These are phyloP conservation scores for Torrubiellomyces zombiae DNA, from an alignment of 2,329 filamentous ascomycete species.

Conservation along the genomic window DNA sequence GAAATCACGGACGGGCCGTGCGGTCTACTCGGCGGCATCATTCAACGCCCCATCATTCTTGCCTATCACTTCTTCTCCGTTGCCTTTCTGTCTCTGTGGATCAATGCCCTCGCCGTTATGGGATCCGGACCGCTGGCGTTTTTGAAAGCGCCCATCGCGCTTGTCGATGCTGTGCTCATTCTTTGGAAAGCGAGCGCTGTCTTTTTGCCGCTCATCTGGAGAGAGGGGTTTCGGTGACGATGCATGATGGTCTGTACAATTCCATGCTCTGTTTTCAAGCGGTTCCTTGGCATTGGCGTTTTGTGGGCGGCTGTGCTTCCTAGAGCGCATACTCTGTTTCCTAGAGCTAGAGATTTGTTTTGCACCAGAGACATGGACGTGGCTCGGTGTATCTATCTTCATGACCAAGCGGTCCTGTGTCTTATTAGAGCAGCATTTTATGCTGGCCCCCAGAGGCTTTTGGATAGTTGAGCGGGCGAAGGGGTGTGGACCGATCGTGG, in stretches of 20 bases:
- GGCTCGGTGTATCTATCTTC: no score
- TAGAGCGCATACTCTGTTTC: no score
- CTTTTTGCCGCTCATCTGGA: conserved; percentile 66
- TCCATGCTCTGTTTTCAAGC: no score
- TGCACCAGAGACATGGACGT: no score
- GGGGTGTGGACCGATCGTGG: no score
- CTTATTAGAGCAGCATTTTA: no score
- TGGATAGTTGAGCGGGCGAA: no score
- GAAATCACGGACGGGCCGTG: conserved; percentile 63
- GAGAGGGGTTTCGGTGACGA: conserved; percentile 31
- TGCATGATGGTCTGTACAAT: no score
- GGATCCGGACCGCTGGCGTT: conserved; percentile 18
- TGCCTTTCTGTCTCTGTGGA: conserved; percentile 73
- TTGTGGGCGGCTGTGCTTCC: no score
- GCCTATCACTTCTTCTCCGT: conserved; percentile 92
- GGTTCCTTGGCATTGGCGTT: conserved; percentile 5
- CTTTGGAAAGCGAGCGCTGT: conserved; percentile 70
- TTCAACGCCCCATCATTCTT: conserved; percentile 59
- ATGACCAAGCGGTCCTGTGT: no score
- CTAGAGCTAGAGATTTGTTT: no score
- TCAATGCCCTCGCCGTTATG: conserved; percentile 25
- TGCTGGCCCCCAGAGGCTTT: no score
- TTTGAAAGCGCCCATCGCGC: conserved; percentile 37
- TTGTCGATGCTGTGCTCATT: conserved; percentile 50
- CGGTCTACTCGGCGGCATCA: conserved; percentile 66